Conservation (phyloP, 176 grass and related monocot genomes). For the Alopecurus myosuroides region DNA sequence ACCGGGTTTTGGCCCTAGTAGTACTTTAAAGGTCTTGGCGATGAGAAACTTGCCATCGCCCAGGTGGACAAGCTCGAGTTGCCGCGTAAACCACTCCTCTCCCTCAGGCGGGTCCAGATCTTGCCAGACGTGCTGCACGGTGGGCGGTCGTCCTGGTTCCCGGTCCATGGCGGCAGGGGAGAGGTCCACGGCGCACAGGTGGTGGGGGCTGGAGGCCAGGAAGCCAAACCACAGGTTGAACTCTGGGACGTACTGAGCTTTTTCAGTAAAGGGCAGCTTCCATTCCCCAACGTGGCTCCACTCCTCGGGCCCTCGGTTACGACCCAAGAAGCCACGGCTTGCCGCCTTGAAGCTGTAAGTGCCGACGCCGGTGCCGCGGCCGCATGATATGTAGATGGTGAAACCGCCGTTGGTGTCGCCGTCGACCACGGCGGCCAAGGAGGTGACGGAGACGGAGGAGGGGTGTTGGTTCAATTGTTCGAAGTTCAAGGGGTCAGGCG, state of each 20-base stretch:
- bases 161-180: not conserved
- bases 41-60: not conserved
- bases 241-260: not conserved
- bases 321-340: too few species aligned
- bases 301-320: not conserved
- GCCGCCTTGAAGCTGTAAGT: not conserved
- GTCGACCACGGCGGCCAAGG: too few species aligned
- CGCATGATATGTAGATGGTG: not conserved
- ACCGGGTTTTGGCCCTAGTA: too few species aligned
- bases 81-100: not conserved
- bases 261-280: not conserved
- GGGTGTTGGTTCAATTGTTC: too few species aligned
- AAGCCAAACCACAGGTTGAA: not conserved
- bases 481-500: too few species aligned
- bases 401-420: too few species aligned
- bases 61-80: not conserved
- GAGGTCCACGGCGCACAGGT: not conserved
- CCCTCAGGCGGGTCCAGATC: not conserved
- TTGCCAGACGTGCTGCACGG: not conserved
- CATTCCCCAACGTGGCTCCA: not conserved
- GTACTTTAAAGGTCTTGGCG: not conserved
- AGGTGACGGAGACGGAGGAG: too few species aligned
- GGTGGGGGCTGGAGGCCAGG: not conserved
- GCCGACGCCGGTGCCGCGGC: too few species aligned
- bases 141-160: not conserved